Evolutionary conservation across 441 rosid genomes (phyloP).

Genomic region (Hura crepitans): DNA sequence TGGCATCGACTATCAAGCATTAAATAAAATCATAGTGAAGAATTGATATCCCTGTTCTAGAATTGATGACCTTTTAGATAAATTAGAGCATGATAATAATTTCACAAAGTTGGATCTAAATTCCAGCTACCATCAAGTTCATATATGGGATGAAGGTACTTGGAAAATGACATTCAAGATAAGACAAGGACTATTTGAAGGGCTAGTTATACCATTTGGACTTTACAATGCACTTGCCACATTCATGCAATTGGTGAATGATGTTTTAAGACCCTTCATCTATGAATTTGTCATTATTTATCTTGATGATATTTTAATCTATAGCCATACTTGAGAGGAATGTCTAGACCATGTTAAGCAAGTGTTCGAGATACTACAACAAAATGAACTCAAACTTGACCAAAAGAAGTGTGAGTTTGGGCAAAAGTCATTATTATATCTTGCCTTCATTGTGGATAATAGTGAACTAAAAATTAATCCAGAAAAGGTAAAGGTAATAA

Average conservation of each 20-base stretch:
- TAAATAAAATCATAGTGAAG: background rate
- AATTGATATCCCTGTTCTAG: background rate
- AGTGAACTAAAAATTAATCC: too few species aligned
- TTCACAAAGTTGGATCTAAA: background rate
- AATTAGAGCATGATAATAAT: background rate
- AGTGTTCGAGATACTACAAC: too few species aligned
- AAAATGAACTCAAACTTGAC: too few species aligned
- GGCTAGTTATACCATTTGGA: slow-evolving; percentile 14
- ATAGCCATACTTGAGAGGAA: too few species aligned
- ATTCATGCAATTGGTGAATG: background rate
- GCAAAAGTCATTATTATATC: too few species aligned
- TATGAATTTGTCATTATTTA: too few species aligned
- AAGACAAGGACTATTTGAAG: background rate
- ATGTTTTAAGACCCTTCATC: background rate
- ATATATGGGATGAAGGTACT: background rate
- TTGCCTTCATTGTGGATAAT: too few species aligned
- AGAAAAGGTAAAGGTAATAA: too few species aligned
- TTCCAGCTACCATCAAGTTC: background rate
- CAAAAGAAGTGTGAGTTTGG: too few species aligned
- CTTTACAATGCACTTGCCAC: background rate
- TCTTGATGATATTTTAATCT: too few species aligned
- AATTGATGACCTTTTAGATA: background rate
- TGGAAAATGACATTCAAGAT: background rate
- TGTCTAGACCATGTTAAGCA: too few species aligned
- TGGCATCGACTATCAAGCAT: background rate